Conservation (phyloP, 805 yeast species). For the Tetrapisispora phaffii region DNA sequence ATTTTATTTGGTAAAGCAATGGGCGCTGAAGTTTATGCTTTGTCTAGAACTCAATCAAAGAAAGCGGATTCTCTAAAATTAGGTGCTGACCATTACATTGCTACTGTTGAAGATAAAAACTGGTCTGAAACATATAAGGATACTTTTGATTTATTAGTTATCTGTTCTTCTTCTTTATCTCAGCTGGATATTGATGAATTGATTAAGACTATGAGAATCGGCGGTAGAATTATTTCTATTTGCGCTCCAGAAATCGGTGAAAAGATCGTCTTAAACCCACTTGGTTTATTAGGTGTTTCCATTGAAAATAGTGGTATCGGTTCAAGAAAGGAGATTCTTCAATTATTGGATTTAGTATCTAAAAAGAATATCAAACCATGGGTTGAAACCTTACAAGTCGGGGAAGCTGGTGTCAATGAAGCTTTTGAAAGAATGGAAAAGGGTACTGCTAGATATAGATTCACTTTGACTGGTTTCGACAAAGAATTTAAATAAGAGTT, state of each 20-base stretch:
- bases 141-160: conserved; percentile 38
- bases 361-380: conserved; percentile 39
- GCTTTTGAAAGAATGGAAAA: conserved; percentile 40
- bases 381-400: conserved; percentile 43
- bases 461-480: conserved; percentile 41
- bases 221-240: conserved; percentile 31
- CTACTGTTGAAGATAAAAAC: conserved; percentile 40
- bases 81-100: conserved; percentile 46
- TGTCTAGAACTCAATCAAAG: conserved; percentile 42
- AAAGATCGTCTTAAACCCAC: conserved; percentile 9
- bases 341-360: conserved; percentile 41
- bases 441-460: conserved; percentile 47
- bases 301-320: conserved; percentile 34
- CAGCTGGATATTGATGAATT: conserved; percentile 32
- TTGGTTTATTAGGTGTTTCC: conserved; percentile 15
- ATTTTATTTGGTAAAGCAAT: conserved; percentile 47
- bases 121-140: conserved; percentile 32
- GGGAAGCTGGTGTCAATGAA: conserved; percentile 33
- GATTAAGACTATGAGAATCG: conserved; percentile 21
- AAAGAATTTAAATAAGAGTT: conserved; percentile 18
- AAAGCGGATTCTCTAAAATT: conserved; percentile 38
- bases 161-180: conserved; percentile 38
- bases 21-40: conserved; percentile 50
- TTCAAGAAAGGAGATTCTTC: conserved; percentile 36
- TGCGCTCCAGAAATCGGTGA: conserved; percentile 15